A percentile compares a stretch with the other conserved stretches of the same genome.
phyloP scores from a whole-genome alignment of 345 rosid genomes.

The Hibiscus trionum region DNA sequence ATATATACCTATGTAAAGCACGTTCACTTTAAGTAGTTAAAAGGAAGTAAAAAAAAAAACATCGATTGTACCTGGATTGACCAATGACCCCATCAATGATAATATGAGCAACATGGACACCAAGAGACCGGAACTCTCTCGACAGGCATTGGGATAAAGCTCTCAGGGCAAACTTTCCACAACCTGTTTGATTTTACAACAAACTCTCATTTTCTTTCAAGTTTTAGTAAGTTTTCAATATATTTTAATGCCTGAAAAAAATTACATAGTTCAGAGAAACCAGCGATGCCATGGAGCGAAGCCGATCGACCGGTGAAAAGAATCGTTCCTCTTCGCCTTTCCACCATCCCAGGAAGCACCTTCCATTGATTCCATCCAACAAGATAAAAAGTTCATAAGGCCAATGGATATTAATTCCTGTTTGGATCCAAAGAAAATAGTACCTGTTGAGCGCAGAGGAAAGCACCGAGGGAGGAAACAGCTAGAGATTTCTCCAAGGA shows the following conservation, averaged over 20 bases:
- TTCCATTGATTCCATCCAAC: conserved; percentile 6
- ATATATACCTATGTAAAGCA: too few species aligned
- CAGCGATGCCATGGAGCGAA: conserved; percentile 72
- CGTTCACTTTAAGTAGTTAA: too few species aligned
- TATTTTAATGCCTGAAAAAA: not conserved
- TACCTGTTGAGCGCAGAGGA: conserved; percentile 89
- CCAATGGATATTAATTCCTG: too few species aligned
- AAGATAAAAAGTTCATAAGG: not conserved
- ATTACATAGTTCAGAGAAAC: conserved; percentile 83
- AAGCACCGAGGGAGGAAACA: conserved; percentile 67
- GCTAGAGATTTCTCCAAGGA: conserved; percentile 73
- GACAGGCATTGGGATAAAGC: conserved; percentile 81
- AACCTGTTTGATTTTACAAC: conserved; percentile 34
- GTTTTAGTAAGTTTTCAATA: not conserved
- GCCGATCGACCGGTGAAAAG: conserved; percentile 90
- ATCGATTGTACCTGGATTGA: conserved; percentile 43
- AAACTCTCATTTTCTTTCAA: not conserved
- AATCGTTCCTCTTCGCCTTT: conserved; percentile 81
- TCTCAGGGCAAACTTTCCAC: conserved; percentile 85
- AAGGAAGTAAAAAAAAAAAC: too few species aligned
- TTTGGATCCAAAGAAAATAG: too few species aligned
- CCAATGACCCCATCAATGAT: conserved; percentile 80
- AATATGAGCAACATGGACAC: conserved; percentile 83
- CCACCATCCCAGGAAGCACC: conserved; percentile 91
- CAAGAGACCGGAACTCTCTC: conserved; percentile 63